Conservation (phyloP, 495 filamentous ascomycete species). For the Hypoxylon cercidicola region DNA sequence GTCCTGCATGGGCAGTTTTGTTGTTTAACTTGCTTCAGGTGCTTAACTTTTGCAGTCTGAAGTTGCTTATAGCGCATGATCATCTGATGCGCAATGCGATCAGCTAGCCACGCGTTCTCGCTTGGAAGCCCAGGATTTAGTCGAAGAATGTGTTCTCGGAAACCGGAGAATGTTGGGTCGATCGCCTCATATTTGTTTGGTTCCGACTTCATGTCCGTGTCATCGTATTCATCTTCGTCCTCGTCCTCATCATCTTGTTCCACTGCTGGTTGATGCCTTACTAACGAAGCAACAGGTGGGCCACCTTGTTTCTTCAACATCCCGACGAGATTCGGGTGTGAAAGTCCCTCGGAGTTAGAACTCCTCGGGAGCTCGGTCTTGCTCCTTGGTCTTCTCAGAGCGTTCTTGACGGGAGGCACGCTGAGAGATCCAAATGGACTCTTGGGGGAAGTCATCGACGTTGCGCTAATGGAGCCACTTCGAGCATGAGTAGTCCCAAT, state of each 20-base stretch:
- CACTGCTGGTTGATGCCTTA: constrained; percentile 48
- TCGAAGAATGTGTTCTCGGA: constrained; percentile 76
- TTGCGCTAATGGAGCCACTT: constrained; percentile 67
- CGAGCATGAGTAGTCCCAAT: constrained; percentile 67
- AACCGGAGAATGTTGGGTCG: constrained; percentile 79
- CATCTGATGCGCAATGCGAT: constrained; percentile 87
- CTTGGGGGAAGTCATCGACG: constrained; percentile 62
- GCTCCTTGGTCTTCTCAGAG: constrained; percentile 72
- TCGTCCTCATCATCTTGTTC: constrained; percentile 60
- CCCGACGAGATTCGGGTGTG: constrained; percentile 51
- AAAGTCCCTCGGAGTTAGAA: constrained; percentile 36
- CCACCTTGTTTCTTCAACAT: constrained; percentile 67
- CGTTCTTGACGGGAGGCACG: constrained; percentile 59
- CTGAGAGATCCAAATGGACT: constrained; percentile 53
- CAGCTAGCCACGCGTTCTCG: constrained; percentile 74
- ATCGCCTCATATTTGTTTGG: constrained; percentile 63
- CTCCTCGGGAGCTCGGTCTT: constrained; percentile 75
- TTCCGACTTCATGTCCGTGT: constrained; percentile 59
- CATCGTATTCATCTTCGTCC: constrained; percentile 64
- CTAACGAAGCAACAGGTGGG: constrained; percentile 65
- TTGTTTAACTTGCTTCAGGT: constrained; percentile 65
- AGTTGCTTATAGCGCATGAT: constrained; percentile 81
- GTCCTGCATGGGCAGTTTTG: constrained; percentile 67
- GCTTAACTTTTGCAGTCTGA: constrained; percentile 76
- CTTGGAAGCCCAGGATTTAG: constrained; percentile 70